These are phyloP conservation scores for Suillus spraguei DNA, from an alignment of 768 basidiomycete species.

Conservation along the genomic window DNA sequence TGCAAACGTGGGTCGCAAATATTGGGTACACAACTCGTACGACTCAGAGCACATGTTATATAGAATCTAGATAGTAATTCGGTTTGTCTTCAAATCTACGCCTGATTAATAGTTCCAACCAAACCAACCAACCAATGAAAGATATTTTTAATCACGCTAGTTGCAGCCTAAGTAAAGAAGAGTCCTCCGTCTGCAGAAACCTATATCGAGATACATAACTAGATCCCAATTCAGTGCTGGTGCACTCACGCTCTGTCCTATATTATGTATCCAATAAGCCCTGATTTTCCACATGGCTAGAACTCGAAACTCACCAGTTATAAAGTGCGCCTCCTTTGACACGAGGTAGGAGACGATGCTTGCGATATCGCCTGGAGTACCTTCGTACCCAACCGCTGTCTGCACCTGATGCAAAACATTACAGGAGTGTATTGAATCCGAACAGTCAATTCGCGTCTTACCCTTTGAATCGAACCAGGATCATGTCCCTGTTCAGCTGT, in stretches of 20 bases:
- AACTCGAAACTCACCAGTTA: constrained; percentile 26
- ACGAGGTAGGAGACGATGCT: constrained; percentile 34
- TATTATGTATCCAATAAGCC: background rate
- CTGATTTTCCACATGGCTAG: background rate
- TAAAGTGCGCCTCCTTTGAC: constrained; percentile 30
- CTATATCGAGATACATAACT: background rate
- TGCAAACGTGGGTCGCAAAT: background rate
- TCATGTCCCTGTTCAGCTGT: background rate
- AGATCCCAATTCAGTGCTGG: background rate
- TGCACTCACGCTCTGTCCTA: constrained; percentile 1
- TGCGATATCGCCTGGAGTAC: constrained; percentile 24
- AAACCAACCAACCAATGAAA: background rate
- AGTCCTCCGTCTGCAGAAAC: background rate
- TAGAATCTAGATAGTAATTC: background rate
- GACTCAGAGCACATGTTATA: background rate
- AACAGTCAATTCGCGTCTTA: background rate
- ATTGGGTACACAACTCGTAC: background rate
- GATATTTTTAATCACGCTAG: background rate
- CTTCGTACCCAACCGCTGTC: constrained; percentile 15
- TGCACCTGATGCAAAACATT: background rate
- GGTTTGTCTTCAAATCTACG: background rate
- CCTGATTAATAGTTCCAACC: background rate
- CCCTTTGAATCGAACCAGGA: background rate
- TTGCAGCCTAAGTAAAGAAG: background rate
- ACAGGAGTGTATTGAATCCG: background rate